Evolutionary conservation across 768 basidiomycete genomes (phyloP), one percentile per base, ranked within the genome.

Genomic region (Russula earlei): DNA sequence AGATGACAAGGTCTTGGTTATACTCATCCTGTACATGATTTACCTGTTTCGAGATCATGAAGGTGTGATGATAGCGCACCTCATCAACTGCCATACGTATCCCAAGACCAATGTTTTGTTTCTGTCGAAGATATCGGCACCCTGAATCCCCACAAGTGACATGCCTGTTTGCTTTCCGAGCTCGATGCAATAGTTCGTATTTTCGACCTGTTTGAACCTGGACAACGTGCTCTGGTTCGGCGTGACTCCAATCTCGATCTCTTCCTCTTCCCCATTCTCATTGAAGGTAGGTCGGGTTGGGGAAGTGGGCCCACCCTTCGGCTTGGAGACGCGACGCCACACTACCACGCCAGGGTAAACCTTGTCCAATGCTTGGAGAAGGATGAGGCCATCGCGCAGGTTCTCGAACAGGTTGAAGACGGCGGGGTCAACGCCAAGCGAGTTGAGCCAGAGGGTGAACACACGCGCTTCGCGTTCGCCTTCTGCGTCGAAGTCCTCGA

Each of bases 401-500:
- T 98, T 88, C 75, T 98, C 91, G 67, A 97, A 98, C 59, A 99
- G 72, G 73, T 97, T 94, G 77, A 89, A 92, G 15, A 99, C 94
- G 43, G 84, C 86, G 0, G 96, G 96, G 52, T 99, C 94, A 56
- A 98, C 96, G 59, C 90, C 91, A 49, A 99, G 79, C 12, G 91
- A 93, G 75, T 99, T 99, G 59, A 99, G 77, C 96, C 96, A 99
- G 19, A 99, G 81, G 0, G 88, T 99, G 68, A 99, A 99, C 29
- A 94, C 96, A 36, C 95, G 84, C 5, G 96, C 96, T 70, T 98
- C 96, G 45, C 96, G 84, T 69, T 99, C 96, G 58, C 96, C 96
- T 69, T 99, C 96, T 0, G 95, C 96, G 60, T 99, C 96, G 64
- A 99, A 99, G 72, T 98, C 96, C 65, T 97, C 95, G 34, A 99